Base-by-base conservation (phyloP, 768 basidiomycete genomes). In the Lentinus brumalis region DNA sequence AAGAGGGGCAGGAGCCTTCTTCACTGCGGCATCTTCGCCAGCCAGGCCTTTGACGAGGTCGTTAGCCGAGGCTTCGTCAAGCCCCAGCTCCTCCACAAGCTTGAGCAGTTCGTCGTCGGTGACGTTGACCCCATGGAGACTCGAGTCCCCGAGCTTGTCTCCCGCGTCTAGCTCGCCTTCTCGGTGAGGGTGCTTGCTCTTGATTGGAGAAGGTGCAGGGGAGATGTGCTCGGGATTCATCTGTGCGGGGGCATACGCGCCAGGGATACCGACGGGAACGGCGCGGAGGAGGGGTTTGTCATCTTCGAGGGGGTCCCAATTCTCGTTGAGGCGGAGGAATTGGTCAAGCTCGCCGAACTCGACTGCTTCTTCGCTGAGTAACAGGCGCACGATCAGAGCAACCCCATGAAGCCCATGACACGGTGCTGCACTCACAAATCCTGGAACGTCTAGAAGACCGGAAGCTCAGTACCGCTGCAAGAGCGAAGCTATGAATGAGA, bases 201-300 rank as follows among this genome's bases (percentile, higher is more conserved):
- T 83, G n/a, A 70, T 63, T 4, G 75, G 73, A 1, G 72, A 71
- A 8, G 72, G 69, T n/a, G 66, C 61, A 3, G 74, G 73, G 5
- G 73, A 72, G 67, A 78, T 85, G 66, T 93, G 87, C 42, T 88
- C 84, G n/a, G 89, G 88, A 7, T 87, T 89, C 88, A 93, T 93
- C 70, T 93, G 84, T 8, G 86, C 75, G 10, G 92, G 90, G 8
- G 85, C 78, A 31, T 83, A 77, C 0, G 89, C 92, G 4, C 92
- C 92, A 3, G 93, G 91, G 6, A 94, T 89, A 56, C 92, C 92
- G 53, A 93, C 81, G 11, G 89, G 86, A 64, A 84, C 81, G 0
- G 75, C 81, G 30, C 74, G 75, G 5, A 83, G 86, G 3, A 80
- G 73, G 1, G 84, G 81, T n/a, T 77, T 77, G 51, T 86, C 85